phyloP scores from a whole-genome alignment of 108 stramenopile genomes.

The Pseudonitzschia pungens region DNA sequence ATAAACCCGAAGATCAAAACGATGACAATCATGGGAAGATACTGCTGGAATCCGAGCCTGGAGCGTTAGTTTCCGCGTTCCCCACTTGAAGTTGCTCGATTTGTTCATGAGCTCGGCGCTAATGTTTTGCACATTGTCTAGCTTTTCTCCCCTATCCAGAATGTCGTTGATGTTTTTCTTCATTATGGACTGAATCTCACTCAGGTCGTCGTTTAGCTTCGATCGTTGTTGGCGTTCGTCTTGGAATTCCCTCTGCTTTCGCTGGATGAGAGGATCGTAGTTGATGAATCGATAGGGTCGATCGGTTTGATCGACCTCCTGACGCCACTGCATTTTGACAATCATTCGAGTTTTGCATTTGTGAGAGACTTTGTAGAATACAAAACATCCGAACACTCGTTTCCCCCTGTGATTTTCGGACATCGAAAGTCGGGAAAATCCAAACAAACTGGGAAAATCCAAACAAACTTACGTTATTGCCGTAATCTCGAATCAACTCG shows the following conservation, averaged over 20 bases:
- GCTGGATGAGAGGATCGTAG: constrained; percentile 90
- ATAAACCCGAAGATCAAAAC: constrained; percentile 69
- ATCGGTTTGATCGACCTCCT: constrained; percentile 75
- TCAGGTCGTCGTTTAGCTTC: constrained; percentile 93
- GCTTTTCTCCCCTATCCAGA: constrained; percentile 85
- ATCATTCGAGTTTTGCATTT: too few species aligned
- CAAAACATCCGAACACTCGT: not conserved
- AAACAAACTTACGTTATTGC: constrained; percentile 55
- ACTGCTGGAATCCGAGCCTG: constrained; percentile 86
- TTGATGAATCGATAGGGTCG: constrained; percentile 93
- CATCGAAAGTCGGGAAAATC: not conserved
- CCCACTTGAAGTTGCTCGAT: constrained; percentile 91
- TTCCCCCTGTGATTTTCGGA: too few species aligned
- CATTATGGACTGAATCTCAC: constrained; percentile 97
- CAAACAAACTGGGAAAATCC: not conserved
- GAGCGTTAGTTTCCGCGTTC: constrained; percentile 82
- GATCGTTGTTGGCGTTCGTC: constrained; percentile 79
- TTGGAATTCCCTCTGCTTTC: constrained; percentile 89
- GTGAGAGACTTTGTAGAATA: not conserved
- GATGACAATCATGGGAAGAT: constrained; percentile 67
- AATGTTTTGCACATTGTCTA: constrained; percentile 79
- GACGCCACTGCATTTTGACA: constrained; percentile 39
- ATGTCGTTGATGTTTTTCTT: constrained; percentile 91
- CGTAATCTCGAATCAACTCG: constrained; percentile 80
- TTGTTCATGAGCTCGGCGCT: constrained; percentile 72